Conservation (phyloP, 2,329 filamentous ascomycete genomes). For the Sarocladiaceae sp. region DNA sequence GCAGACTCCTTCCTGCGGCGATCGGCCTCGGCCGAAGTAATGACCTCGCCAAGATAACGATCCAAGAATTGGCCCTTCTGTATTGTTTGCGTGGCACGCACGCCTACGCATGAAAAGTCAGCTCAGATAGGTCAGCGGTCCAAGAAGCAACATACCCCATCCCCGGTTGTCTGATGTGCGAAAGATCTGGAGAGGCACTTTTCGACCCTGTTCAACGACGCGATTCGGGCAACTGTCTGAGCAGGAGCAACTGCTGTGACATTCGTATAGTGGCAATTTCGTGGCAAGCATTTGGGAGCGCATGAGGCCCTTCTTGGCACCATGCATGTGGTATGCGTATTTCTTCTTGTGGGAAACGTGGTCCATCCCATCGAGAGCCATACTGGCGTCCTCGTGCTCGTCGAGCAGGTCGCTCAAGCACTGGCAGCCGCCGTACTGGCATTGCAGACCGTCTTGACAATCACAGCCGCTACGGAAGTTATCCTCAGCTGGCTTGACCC, state of each 20-base stretch:
- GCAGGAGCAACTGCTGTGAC: constrained; percentile 66
- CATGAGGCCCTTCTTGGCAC: constrained; percentile 45
- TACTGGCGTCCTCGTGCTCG: constrained; percentile 37
- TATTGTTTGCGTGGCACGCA: constrained; percentile 59
- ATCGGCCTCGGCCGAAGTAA: constrained; percentile 58
- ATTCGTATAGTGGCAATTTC: constrained; percentile 68
- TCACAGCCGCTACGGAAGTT: constrained; percentile 65
- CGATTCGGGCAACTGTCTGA: constrained; percentile 61
- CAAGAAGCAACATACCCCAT: constrained; percentile 59
- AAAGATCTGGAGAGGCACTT: constrained; percentile 69
- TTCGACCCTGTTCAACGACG: constrained; percentile 68
- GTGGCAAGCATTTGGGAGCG: constrained; percentile 45
- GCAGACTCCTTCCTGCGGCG: constrained; percentile 52
- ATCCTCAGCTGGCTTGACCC: constrained; percentile 51
- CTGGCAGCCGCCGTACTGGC: constrained; percentile 60
- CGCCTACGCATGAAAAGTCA: constrained; percentile 34
- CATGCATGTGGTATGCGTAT: constrained; percentile 60
- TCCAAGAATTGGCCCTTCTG: constrained; percentile 73
- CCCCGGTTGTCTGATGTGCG: constrained; percentile 59
- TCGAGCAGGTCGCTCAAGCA: constrained; percentile 61
- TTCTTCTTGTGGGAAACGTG: constrained; percentile 17
- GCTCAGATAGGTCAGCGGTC: neutral
- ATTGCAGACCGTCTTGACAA: constrained; percentile 57
- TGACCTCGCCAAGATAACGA: constrained; percentile 67
- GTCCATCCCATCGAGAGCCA: constrained; percentile 12